These are phyloP conservation scores for Cytospora schulzeri DNA, from an alignment of 2,329 filamentous ascomycete genomes.

Conservation along the genomic window DNA sequence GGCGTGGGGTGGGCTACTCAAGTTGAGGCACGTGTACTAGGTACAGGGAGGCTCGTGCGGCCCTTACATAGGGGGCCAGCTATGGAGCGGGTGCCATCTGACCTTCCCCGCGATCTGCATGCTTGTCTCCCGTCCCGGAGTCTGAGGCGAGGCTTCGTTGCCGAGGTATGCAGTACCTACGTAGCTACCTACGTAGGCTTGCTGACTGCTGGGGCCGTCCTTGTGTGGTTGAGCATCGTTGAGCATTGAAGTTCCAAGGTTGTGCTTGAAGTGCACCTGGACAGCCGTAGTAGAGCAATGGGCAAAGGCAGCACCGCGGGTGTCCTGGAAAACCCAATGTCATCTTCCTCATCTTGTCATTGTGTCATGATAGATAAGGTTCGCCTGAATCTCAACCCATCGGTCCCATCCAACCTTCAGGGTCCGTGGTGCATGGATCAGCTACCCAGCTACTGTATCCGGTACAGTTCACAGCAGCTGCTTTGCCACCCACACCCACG, in stretches of 20 bases:
- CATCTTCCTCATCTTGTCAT: not conserved
- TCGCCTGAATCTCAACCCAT: not conserved
- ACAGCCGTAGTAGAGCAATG: not conserved
- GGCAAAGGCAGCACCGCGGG: not conserved
- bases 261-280: not conserved
- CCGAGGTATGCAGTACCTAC: not conserved
- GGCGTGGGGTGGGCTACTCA: not conserved
- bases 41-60: not conserved
- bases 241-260: too few relatives aligned
- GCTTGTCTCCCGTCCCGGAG: not conserved
- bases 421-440: not conserved
- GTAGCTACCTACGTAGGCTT: too few relatives aligned
- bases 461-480: not conserved
- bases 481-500: not conserved
- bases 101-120: not conserved
- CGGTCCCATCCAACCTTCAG: not conserved
- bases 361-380: not conserved
- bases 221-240: not conserved
- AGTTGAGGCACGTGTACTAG: not conserved
- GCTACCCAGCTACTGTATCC: not conserved
- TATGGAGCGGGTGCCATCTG: conserved; percentile 1
- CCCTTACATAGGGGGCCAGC: conserved; percentile 1
- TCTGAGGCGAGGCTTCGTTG: not conserved
- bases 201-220: not conserved
- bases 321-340: too few relatives aligned